Conservation (phyloP, 2,329 filamentous ascomycete genomes). For the Orbilia ellipsospora region DNA sequence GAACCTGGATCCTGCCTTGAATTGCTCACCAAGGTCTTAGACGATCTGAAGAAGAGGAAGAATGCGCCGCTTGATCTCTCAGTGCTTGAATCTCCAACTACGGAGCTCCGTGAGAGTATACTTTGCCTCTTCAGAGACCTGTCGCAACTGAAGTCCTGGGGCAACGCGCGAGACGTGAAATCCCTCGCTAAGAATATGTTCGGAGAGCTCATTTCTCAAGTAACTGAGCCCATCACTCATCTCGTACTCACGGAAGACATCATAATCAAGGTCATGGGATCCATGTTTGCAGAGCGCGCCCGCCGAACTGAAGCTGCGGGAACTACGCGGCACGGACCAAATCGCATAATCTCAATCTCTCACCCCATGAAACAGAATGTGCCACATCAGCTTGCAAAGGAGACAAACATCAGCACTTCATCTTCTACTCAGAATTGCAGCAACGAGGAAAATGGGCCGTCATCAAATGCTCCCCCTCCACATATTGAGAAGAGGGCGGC, state of each 20-base stretch:
- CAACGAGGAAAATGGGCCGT: slow-evolving; percentile 27
- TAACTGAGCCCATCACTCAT: slow-evolving; percentile 56
- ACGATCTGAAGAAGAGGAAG: slow-evolving; percentile 59
- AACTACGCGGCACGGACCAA: slow-evolving; percentile 27
- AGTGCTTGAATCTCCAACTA: slow-evolving; percentile 51
- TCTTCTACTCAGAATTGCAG: slow-evolving; percentile 27
- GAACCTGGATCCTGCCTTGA: slow-evolving; percentile 64
- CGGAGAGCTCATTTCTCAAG: slow-evolving; percentile 58
- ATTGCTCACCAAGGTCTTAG: slow-evolving; percentile 62
- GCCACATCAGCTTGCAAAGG: slow-evolving; percentile 27
- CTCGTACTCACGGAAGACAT: slow-evolving; percentile 55
- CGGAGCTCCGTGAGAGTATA: slow-evolving; percentile 52
- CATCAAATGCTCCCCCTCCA: slow-evolving; percentile 18
- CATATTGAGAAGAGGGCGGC: slow-evolving; percentile 30
- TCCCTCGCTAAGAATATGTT: slow-evolving; percentile 69
- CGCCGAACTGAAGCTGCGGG: slow-evolving; percentile 47
- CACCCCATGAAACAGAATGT: slow-evolving; percentile 21
- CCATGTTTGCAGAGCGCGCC: slow-evolving; percentile 57
- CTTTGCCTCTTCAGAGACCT: slow-evolving; percentile 63
- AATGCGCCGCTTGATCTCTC: slow-evolving; percentile 55
- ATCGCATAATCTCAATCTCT: slow-evolving; percentile 23
- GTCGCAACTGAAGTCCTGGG: slow-evolving; percentile 68
- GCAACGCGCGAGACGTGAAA: slow-evolving; percentile 73
- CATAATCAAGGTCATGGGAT: slow-evolving; percentile 56
- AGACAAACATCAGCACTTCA: slow-evolving; percentile 29